Conservation (phyloP, 2,329 filamentous ascomycete species). For the Ophiosphaerella herpotricha region DNA sequence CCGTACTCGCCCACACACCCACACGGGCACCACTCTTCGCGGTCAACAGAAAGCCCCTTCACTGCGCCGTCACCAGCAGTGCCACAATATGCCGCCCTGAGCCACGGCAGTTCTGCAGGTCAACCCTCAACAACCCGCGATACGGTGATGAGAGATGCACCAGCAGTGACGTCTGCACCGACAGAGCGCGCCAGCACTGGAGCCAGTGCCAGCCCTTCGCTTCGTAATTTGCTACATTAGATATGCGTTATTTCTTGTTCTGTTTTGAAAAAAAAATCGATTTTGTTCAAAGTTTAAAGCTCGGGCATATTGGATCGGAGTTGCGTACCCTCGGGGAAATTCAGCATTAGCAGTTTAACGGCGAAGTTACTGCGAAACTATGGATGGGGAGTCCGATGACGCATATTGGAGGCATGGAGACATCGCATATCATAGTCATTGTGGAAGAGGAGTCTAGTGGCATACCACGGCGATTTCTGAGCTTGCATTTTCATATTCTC, state of each 20-base stretch:
- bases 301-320: conserved; percentile 25
- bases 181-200: conserved; percentile 39
- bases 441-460: conserved; percentile 27
- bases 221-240: conserved; percentile 54
- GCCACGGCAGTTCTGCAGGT: conserved; percentile 41
- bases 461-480: conserved; percentile 35
- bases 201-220: conserved; percentile 54
- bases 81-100: conserved; percentile 31
- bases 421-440: conserved; percentile 18
- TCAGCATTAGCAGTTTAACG: conserved; percentile 17
- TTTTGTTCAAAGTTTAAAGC: conserved; percentile 11
- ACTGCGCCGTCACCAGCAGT: conserved; percentile 31
- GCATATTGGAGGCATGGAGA: conserved; percentile 1
- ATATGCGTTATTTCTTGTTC: conserved; percentile 10
- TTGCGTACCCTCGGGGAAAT: conserved; percentile 20
- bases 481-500: conserved; percentile 16
- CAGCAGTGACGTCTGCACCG: conserved; percentile 29
- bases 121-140: conserved; percentile 43
- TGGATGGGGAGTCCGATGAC: conserved; percentile 11
- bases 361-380: conserved; percentile 13
- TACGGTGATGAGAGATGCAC: conserved; percentile 39
- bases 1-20: conserved; percentile 45
- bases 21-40: conserved; percentile 39
- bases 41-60: conserved; percentile 44
- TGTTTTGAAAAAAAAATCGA: background rate